Conservation (phyloP, 257 asterid genomes). For the Penstemon newberryi region DNA sequence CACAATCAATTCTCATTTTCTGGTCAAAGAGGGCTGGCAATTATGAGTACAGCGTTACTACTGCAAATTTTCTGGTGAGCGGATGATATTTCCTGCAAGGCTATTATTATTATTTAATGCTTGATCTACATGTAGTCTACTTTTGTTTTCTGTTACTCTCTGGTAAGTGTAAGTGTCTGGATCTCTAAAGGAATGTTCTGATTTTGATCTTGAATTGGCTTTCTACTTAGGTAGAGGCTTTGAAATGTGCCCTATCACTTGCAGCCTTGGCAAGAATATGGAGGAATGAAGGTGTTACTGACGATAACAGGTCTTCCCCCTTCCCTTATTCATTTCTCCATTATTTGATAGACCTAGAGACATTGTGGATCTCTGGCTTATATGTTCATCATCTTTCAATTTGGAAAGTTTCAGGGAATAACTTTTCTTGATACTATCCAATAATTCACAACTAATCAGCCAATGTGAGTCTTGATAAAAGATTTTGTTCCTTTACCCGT, state of each 20-base stretch:
- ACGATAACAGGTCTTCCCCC: slow-evolving; percentile 75
- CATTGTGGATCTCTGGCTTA: slow-evolving; percentile 9
- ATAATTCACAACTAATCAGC: slow-evolving; percentile 2
- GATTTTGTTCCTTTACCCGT: slow-evolving; percentile 14
- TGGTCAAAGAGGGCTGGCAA: slow-evolving; percentile 99
- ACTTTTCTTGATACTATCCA: neutral
- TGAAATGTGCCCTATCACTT: slow-evolving; percentile 88
- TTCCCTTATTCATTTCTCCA: slow-evolving; percentile 16
- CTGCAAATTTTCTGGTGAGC: slow-evolving; percentile 97
- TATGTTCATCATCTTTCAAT: slow-evolving; percentile 6
- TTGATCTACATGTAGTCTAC: slow-evolving; percentile 6
- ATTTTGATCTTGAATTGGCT: slow-evolving; percentile 18
- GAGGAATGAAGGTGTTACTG: slow-evolving; percentile 87
- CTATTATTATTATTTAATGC: slow-evolving; percentile 10
- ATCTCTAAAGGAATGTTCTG: slow-evolving; percentile 26
- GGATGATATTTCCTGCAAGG: slow-evolving; percentile 22
- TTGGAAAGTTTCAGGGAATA: neutral
- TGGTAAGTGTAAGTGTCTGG: slow-evolving; percentile 1
- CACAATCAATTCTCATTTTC: slow-evolving; percentile 97
- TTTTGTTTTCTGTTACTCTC: neutral
- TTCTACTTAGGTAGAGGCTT: slow-evolving; percentile 76
- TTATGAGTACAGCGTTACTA: slow-evolving; percentile 96
- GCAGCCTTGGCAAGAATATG: slow-evolving; percentile 86
- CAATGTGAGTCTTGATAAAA: slow-evolving; percentile 5
- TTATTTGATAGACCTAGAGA: slow-evolving; percentile 14